Conservation (phyloP, 768 basidiomycete species). For the Amanita polypyramis region DNA sequence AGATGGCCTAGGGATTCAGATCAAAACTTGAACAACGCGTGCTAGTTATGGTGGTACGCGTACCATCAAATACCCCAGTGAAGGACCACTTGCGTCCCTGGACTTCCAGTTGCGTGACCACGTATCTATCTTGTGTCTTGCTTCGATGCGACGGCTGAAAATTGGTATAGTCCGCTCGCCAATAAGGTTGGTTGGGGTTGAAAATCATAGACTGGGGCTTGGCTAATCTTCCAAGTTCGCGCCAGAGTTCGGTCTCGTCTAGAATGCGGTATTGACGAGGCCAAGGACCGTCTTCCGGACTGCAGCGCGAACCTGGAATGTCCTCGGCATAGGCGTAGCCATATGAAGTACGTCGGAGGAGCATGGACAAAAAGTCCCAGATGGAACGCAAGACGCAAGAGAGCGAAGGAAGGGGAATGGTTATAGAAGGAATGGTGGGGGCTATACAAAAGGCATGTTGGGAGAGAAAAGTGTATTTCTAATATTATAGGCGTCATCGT, state of each 20-base stretch:
- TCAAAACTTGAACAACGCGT: background rate
- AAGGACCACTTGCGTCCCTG: constrained; percentile 51
- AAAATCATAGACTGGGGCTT: constrained; percentile 33
- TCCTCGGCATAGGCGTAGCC: constrained; percentile 47
- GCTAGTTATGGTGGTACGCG: constrained; percentile 11
- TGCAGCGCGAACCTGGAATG: constrained; percentile 51
- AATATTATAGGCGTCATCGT: background rate
- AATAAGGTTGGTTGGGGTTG: constrained; percentile 23
- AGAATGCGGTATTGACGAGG: constrained; percentile 48
- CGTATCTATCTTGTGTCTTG: constrained; percentile 54
- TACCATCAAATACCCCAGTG: constrained; percentile 64
- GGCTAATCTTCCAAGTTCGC: constrained; percentile 37
- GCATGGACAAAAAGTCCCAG: constrained; percentile 23
- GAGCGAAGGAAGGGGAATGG: background rate
- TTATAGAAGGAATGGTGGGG: too few relatives aligned
- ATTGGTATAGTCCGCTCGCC: constrained; percentile 49
- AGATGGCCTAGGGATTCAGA: constrained; percentile 38
- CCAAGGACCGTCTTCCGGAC: constrained; percentile 57
- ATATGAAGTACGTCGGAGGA: constrained; percentile 26
- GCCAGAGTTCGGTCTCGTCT: constrained; percentile 40
- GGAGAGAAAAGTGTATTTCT: background rate
- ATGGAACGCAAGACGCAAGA: constrained; percentile 9
- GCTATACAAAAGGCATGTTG: background rate
- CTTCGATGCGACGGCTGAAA: constrained; percentile 51
- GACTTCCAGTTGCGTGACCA: constrained; percentile 45